Conservation (phyloP, 345 rosid species). For the Erucastrum elatum region DNA sequence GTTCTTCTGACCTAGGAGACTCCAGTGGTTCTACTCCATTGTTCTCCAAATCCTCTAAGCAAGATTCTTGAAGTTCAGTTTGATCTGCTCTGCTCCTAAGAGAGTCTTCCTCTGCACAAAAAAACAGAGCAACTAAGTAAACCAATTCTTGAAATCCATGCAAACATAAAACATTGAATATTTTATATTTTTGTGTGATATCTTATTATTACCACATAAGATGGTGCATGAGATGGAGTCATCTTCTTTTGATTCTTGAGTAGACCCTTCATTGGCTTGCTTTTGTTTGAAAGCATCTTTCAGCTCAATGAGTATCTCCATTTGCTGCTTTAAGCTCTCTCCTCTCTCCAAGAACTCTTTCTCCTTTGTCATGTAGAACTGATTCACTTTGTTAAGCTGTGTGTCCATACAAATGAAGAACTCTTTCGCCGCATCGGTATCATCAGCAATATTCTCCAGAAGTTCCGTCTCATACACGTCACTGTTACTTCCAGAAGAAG, state of each 20-base stretch:
- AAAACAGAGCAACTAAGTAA: background rate
- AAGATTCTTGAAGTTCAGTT: constrained; percentile 48
- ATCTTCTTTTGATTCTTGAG: constrained; percentile 68
- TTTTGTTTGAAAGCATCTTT: constrained; percentile 56
- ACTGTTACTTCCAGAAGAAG: constrained; percentile 58
- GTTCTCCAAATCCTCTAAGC: constrained; percentile 46
- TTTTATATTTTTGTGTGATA: background rate
- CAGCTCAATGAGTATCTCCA: constrained; percentile 78
- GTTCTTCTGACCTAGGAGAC: constrained; percentile 50
- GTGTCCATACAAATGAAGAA: constrained; percentile 76
- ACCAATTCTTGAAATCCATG: background rate
- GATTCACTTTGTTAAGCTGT: constrained; percentile 92
- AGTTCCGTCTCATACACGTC: constrained; percentile 85
- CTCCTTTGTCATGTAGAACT: constrained; percentile 78
- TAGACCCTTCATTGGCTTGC: constrained; percentile 47
- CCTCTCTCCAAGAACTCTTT: constrained; percentile 90
- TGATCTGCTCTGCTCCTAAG: constrained; percentile 57
- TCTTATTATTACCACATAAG: constrained; percentile 57
- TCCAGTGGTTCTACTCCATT: constrained; percentile 42
- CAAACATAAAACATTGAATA: background rate
- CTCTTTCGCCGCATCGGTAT: constrained; percentile 65
- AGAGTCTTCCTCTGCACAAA: constrained; percentile 67
- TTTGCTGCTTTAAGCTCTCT: constrained; percentile 75
- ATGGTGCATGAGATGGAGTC: constrained; percentile 72
- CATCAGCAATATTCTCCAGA: constrained; percentile 71